These are phyloP conservation scores for Wallemia mellicola DNA, from an alignment of 1,284 basidiomycete genomes.

Conservation along the genomic window DNA sequence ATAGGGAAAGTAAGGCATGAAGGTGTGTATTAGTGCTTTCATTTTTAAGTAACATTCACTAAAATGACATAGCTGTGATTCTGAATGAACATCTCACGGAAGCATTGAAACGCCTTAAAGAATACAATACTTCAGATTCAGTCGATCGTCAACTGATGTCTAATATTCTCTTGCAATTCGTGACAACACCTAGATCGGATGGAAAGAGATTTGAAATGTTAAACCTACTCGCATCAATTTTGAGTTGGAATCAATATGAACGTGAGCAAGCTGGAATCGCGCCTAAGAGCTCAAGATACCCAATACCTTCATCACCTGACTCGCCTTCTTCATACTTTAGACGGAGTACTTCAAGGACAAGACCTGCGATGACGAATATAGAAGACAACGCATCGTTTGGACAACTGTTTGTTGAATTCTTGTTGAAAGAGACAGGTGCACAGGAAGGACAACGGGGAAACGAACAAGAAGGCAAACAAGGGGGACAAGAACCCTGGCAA, in stretches of 20 bases:
- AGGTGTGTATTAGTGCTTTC: constrained; percentile 23
- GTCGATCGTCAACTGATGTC: constrained; percentile 82
- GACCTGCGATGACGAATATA: constrained; percentile 14
- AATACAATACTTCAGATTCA: constrained; percentile 53
- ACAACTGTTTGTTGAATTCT: constrained; percentile 77
- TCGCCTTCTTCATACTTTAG: constrained; percentile 11
- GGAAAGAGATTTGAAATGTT: constrained; percentile 93
- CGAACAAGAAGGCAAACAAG: no score
- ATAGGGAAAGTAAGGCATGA: constrained; percentile 84
- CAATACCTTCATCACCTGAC: constrained; percentile 7
- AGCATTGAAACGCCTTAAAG: constrained; percentile 67
- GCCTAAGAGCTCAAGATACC: background rate
- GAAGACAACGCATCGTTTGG: constrained; percentile 38
- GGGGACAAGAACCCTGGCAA: background rate
- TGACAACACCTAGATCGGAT: constrained; percentile 67
- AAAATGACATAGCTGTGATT: constrained; percentile 35
- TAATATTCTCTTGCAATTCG: constrained; percentile 75
- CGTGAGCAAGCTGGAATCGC: constrained; percentile 61
- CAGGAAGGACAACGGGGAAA: background rate
- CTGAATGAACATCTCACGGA: constrained; percentile 94
- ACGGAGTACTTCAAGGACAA: constrained; percentile 19
- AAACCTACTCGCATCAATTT: constrained; percentile 50
- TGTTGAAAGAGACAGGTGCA: constrained; percentile 58
- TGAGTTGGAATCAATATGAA: constrained; percentile 69
- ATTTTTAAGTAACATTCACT: constrained; percentile 2